Conservation (phyloP, 139 green algal species). For the Tetradesmus obliquus region DNA sequence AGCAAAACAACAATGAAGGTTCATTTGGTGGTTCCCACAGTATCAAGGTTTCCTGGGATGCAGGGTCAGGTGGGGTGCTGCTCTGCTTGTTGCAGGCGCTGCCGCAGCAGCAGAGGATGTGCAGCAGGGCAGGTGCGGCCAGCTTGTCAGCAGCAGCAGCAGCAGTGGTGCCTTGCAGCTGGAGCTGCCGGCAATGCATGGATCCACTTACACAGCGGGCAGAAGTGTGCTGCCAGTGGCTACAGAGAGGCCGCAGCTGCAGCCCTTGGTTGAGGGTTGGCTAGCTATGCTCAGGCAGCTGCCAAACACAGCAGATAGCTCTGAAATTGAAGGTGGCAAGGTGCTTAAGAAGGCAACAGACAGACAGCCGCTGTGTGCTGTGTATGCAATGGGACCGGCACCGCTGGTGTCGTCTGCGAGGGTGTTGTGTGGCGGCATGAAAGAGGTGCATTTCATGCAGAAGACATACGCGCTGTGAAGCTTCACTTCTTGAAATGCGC, state of each 20-base stretch:
- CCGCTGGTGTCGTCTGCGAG: not conserved
- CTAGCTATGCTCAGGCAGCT: not conserved
- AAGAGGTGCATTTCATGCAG: not conserved
- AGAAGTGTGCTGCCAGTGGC: not conserved
- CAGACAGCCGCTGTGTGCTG: not conserved
- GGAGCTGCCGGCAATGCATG: not conserved
- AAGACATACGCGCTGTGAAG: slow-evolving; percentile 12
- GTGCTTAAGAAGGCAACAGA: not conserved
- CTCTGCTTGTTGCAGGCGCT: not conserved
- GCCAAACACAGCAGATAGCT: not conserved
- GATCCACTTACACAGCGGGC: not conserved
- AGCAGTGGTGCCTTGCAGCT: not conserved
- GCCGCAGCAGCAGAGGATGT: not conserved
- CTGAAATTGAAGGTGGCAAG: not conserved
- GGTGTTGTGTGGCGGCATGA: not conserved
- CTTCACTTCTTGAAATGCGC: too few relatives aligned
- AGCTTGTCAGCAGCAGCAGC: not conserved
- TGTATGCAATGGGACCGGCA: slow-evolving; percentile 24
- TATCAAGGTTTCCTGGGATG: too few relatives aligned
- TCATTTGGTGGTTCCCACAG: too few relatives aligned
- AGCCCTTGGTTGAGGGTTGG: not conserved
- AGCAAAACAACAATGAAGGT: too few relatives aligned
- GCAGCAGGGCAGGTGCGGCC: not conserved
- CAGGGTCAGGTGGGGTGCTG: not conserved
- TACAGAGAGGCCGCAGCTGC: not conserved